A percentile compares a stretch with the other conserved stretches of the same genome.
Conservation (phyloP, 2,329 filamentous ascomycete species). For the Trichocomaceae sp. region DNA sequence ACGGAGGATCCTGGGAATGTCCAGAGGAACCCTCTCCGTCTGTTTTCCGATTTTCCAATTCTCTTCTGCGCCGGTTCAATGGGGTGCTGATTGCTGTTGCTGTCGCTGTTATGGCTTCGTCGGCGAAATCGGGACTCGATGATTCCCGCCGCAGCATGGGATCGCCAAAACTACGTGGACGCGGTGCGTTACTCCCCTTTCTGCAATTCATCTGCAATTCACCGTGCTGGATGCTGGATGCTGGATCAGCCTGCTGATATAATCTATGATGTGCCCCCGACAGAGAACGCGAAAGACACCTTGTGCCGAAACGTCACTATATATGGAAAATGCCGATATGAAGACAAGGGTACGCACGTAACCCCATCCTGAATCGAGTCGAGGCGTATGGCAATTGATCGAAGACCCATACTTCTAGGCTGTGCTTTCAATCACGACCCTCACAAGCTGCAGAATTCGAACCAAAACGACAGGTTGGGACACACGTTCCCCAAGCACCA, state of each 20-base stretch:
- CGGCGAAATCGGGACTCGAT: conserved; percentile 38
- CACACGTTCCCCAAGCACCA: neutral
- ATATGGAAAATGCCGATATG: conserved; percentile 86
- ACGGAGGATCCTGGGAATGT: conserved; percentile 37
- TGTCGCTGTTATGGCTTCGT: conserved; percentile 38
- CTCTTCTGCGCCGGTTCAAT: conserved; percentile 32
- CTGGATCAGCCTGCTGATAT: conserved; percentile 5
- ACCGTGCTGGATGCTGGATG: no score
- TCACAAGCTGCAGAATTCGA: conserved; percentile 49
- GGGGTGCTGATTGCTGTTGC: conserved; percentile 34
- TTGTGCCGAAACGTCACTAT: conserved; percentile 89
- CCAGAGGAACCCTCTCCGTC: no score
- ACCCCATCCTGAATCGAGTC: neutral
- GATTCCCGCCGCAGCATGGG: conserved; percentile 40
- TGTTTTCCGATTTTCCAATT: conserved; percentile 25
- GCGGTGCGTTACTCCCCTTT: conserved; percentile 33
- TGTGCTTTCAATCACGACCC: conserved; percentile 87
- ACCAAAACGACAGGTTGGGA: conserved; percentile 36
- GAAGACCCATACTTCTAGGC: conserved; percentile 34
- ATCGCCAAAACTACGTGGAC: conserved; percentile 44
- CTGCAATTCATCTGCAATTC: neutral
- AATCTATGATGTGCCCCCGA: neutral
- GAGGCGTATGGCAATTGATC: conserved; percentile 1
- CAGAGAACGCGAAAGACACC: conserved; percentile 76
- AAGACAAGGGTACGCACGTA: conserved; percentile 61